phyloP scores from a whole-genome alignment of 805 yeast species.

The Candida nemodendra region DNA sequence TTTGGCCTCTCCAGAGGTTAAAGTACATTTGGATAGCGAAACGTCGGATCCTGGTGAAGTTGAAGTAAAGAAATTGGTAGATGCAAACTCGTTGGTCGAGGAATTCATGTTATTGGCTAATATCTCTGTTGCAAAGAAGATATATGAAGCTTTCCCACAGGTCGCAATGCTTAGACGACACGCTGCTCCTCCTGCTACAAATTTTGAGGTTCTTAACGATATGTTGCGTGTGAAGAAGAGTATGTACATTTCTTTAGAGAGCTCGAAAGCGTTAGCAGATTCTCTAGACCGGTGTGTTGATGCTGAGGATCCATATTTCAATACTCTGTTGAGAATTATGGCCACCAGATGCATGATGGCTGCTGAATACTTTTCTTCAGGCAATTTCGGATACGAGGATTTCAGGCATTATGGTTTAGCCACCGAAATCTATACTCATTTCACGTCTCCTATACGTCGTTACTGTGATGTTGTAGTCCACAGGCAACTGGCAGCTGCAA shows the following conservation, averaged over 20 bases:
- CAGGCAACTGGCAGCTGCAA: conserved; percentile 97
- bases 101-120: conserved; percentile 98
- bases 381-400: conserved; percentile 85
- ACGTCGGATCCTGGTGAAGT: conserved; percentile 96
- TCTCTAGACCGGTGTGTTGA: conserved; percentile 88
- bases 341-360: conserved; percentile 99
- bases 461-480: conserved; percentile 98
- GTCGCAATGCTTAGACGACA: conserved; percentile 98
- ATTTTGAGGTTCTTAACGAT: conserved; percentile 85
- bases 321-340: conserved; percentile 91
- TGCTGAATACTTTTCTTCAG: conserved; percentile 94
- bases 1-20: conserved; percentile 96
- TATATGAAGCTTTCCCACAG: conserved; percentile 91
- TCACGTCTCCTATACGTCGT: conserved; percentile 97
- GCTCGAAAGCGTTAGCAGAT: conserved; percentile 89
- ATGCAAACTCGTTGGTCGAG: conserved; percentile 94
- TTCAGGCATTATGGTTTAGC: conserved; percentile 97
- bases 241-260: conserved; percentile 72
- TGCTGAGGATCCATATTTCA: conserved; percentile 82
- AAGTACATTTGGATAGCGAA: conserved; percentile 95
- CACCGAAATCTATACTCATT: conserved; percentile 95
- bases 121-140: conserved; percentile 91
- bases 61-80: conserved; percentile 82
- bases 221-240: conserved; percentile 81
- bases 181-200: conserved; percentile 94